Base-by-base conservation (phyloP, 441 rosid genomes). In the Corymbia calophylla region DNA sequence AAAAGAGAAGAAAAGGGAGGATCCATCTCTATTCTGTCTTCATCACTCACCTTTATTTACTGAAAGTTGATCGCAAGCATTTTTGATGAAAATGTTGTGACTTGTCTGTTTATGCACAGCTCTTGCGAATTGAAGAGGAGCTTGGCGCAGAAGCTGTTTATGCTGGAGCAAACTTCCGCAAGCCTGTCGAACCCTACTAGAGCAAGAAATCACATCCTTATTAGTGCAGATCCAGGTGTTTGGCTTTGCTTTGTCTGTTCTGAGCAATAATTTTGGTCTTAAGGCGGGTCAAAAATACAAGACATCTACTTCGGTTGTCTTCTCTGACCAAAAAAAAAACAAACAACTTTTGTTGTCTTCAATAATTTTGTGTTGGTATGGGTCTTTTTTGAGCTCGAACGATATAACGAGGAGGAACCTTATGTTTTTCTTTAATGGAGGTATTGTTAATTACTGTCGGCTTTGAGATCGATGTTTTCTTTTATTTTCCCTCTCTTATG, bases 81-180 rank as follows among this genome's bases (percentile, higher is more conserved):
- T 86, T n/a, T n/a, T 0, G 2, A 29, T 53, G 60, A 55, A 32
- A 44, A 53, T 19, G 9, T 77, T 1, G 18, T 23, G 84, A 77
- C 84, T 44, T 10, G 51, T 77, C 18, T 77, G 49, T 86, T 66
- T 23, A 4, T 88, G 54, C 90, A 35, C 93, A 97, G 99, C 98
- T 97, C 86, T 89, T 98, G 93, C 94, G 99, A 77, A 98, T 98
- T 4, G 99, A 98, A 93, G 99, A 98, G 93, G 99, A 97, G 94
- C 96, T 98, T 11, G 99, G 99, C 17, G 66, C 95, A 32, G 98
- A 92, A 54, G 99, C 99, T 51, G 91, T 97, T 19, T 98, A 97
- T 88, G 99, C 99, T 0, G 99, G 99, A 91, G 95, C 89, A 3
- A 94, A 91, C 93, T 97, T 98, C 97, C 96, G 99, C 92, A 93